phyloP scores from a whole-genome alignment of 345 rosid species.

The Lumnitzera littorea region DNA sequence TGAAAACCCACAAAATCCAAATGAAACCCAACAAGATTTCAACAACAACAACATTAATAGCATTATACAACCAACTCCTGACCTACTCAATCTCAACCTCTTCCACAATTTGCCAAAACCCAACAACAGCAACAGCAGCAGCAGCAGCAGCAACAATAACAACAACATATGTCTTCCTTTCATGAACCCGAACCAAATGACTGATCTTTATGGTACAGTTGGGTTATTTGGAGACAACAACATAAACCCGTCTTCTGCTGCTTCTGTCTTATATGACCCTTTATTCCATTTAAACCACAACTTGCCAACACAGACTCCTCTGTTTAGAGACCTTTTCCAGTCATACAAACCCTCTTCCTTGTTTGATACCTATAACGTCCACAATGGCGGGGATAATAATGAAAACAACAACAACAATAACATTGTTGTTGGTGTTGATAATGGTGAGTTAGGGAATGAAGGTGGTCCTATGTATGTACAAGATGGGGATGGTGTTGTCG shows the following conservation, averaged over 20 bases:
- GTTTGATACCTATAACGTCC: background rate
- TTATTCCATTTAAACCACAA: conserved; percentile 1
- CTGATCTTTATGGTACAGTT: too few relatives aligned
- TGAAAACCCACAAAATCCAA: background rate
- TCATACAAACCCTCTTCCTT: background rate
- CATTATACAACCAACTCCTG: conserved; percentile 30
- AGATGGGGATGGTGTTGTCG: background rate
- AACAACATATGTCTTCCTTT: conserved; percentile 10
- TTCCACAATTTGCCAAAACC: conserved; percentile 32
- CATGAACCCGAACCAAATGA: too few relatives aligned
- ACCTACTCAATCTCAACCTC: conserved; percentile 62
- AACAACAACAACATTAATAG: background rate
- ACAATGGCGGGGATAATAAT: background rate
- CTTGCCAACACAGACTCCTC: background rate
- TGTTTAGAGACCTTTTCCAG: background rate
- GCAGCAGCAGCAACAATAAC: conserved; percentile 11
- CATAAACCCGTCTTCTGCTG: background rate
- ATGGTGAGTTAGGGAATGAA: too few relatives aligned
- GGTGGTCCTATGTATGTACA: too few relatives aligned
- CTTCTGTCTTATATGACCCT: conserved; percentile 7
- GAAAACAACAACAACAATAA: too few relatives aligned
- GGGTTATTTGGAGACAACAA: too few relatives aligned
- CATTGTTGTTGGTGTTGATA: too few relatives aligned
- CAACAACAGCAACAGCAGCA: conserved; percentile 30
- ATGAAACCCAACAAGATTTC: background rate